Conservation (phyloP, 2,329 filamentous ascomycete species). For the Cytospora piceae region DNA sequence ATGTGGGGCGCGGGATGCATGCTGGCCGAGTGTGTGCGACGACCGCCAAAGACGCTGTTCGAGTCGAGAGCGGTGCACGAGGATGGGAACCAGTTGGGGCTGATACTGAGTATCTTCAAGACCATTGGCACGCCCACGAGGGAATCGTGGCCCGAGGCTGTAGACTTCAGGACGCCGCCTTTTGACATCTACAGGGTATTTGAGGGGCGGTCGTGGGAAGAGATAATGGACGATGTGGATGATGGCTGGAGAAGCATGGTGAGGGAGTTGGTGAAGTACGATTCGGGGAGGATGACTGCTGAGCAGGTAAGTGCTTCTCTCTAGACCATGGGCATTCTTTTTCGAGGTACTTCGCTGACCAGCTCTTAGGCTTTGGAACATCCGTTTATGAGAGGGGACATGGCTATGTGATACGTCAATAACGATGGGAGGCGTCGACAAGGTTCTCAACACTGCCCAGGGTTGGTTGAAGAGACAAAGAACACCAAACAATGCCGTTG, state of each 20-base stretch:
- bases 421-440: background rate
- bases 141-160: constrained; percentile 82
- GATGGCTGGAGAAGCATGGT: constrained; percentile 67
- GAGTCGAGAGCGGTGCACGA: constrained; percentile 74
- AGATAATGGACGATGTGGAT: constrained; percentile 66
- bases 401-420: constrained; percentile 12
- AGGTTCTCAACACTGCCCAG: background rate
- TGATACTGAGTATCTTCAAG: constrained; percentile 92
- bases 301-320: constrained; percentile 50
- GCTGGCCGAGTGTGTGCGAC: constrained; percentile 72
- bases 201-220: constrained; percentile 67
- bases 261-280: constrained; percentile 69
- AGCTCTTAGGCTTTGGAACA: background rate
- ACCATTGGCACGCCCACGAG: constrained; percentile 83
- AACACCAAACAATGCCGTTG: constrained; percentile 3
- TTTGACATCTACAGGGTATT: constrained; percentile 90
- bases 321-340: background rate
- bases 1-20: constrained; percentile 89
- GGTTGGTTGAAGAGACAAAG: constrained; percentile 12
- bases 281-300: constrained; percentile 71
- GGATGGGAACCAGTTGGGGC: constrained; percentile 85
- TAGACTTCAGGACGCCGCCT: constrained; percentile 69
- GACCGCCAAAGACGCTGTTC: constrained; percentile 68
- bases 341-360: constrained; percentile 7
- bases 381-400: constrained; percentile 11